These are phyloP conservation scores for Salix exigua DNA, from an alignment of 345 rosid species.

Conservation along the genomic window DNA sequence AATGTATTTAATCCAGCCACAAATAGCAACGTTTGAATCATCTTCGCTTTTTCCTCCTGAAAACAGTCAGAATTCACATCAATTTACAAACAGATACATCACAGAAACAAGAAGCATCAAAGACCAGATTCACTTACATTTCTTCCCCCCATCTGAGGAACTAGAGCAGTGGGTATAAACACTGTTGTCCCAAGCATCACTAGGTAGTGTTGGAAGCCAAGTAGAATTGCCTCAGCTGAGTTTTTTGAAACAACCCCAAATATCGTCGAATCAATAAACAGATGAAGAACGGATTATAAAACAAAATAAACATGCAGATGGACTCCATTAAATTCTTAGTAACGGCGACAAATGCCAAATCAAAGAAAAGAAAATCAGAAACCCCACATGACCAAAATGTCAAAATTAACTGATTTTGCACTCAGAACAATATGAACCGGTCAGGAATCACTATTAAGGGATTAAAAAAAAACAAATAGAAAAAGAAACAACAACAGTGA, in stretches of 20 bases:
- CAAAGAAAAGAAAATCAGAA: background rate
- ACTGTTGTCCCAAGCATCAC: slow-evolving; percentile 98
- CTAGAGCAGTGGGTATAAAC: slow-evolving; percentile 70
- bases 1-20: slow-evolving; percentile 88
- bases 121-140: slow-evolving; percentile 40
- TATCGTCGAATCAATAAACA: slow-evolving; percentile 7
- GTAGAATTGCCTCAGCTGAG: slow-evolving; percentile 90
- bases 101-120: slow-evolving; percentile 13
- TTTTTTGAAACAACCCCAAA: slow-evolving; percentile 13
- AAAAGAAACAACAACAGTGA: background rate
- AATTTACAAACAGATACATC: slow-evolving; percentile 12
- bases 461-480: background rate
- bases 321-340: background rate
- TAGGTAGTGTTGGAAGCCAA: slow-evolving; percentile 92
- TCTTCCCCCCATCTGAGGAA: slow-evolving; percentile 98
- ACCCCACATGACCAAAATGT: background rate
- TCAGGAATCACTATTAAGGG: background rate
- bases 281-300: background rate
- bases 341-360: background rate
- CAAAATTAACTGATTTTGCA: background rate
- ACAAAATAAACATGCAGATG: background rate
- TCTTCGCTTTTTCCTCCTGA: slow-evolving; percentile 90
- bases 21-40: slow-evolving; percentile 86
- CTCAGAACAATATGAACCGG: background rate
- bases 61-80: background rate